Evolutionary conservation across 495 filamentous ascomycete species (phyloP).

Genomic region (Penicillium parvum): DNA sequence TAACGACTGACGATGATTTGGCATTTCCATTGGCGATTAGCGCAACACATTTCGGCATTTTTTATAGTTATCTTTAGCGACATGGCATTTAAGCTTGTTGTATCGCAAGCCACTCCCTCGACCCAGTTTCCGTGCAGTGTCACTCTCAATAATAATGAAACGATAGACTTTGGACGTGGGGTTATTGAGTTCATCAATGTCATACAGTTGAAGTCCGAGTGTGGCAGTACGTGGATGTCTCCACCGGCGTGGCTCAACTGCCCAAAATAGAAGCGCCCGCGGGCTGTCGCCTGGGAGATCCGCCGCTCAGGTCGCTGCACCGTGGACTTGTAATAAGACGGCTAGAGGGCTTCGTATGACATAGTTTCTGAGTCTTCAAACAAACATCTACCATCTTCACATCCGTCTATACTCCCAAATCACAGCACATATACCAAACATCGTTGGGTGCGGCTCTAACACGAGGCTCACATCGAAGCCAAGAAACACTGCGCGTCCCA

Average conservation of each 20-base stretch:
- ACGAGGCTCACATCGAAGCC: constrained; percentile 6
- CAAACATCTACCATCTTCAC: too few species aligned
- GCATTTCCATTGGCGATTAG: neutral
- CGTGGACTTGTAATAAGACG: neutral
- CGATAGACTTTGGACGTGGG: too few species aligned
- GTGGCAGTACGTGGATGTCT: neutral
- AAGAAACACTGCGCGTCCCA: constrained; percentile 5
- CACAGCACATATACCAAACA: too few species aligned
- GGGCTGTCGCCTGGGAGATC: constrained; percentile 32
- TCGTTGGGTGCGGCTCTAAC: neutral
- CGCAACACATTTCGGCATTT: neutral
- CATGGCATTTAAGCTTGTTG: too few species aligned
- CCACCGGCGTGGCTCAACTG: constrained; percentile 21
- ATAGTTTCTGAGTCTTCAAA: too few species aligned
- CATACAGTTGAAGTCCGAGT: neutral
- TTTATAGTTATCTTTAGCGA: neutral
- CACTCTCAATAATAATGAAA: too few species aligned
- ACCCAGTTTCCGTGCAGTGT: neutral
- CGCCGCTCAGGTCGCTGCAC: too few species aligned
- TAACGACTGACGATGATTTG: neutral
- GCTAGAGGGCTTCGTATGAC: neutral
- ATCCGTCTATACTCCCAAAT: too few species aligned
- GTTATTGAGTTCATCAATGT: too few species aligned
- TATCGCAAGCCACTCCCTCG: neutral
- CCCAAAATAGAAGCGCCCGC: constrained; percentile 25